Evolutionary conservation across 495 filamentous ascomycete species (phyloP).

Genomic region (Durotheca rogersii): DNA sequence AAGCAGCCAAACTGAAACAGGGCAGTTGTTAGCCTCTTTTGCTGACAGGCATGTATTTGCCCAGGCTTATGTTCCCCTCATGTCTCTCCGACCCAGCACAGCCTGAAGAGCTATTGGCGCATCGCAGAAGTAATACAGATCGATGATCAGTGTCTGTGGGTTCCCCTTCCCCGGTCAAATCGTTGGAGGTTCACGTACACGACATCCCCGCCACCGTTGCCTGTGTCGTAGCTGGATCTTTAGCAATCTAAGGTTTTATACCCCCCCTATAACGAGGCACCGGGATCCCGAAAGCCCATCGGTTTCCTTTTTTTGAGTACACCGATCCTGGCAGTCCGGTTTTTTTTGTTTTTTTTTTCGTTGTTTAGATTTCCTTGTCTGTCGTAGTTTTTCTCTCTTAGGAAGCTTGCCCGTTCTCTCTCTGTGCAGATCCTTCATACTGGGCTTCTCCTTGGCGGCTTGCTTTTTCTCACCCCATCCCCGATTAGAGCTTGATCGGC

Average conservation of each 20-base stretch:
- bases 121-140: slow-evolving; percentile 21
- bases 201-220: slow-evolving; percentile 4
- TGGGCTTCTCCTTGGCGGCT: slow-evolving; percentile 8
- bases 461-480: slow-evolving; percentile 1
- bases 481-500: neutral
- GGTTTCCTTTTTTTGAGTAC: neutral
- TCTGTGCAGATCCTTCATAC: neutral
- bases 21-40: slow-evolving; percentile 3
- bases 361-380: slow-evolving; percentile 6
- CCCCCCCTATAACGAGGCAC: slow-evolving; percentile 4
- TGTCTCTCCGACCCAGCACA: neutral
- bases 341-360: slow-evolving; percentile 14
- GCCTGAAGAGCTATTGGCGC: slow-evolving; percentile 1
- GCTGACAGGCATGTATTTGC: slow-evolving; percentile 1
- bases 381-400: slow-evolving; percentile 7
- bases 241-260: slow-evolving; percentile 3
- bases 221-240: slow-evolving; percentile 12
- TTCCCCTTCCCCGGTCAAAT: neutral
- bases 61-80: slow-evolving; percentile 1
- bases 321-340: neutral
- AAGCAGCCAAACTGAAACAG: neutral
- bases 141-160: slow-evolving; percentile 6
- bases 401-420: neutral
- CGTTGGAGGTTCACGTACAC: slow-evolving; percentile 9
- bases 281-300: neutral